Conservation (phyloP, 176 grass and related monocot species). For the Typha latifolia region DNA sequence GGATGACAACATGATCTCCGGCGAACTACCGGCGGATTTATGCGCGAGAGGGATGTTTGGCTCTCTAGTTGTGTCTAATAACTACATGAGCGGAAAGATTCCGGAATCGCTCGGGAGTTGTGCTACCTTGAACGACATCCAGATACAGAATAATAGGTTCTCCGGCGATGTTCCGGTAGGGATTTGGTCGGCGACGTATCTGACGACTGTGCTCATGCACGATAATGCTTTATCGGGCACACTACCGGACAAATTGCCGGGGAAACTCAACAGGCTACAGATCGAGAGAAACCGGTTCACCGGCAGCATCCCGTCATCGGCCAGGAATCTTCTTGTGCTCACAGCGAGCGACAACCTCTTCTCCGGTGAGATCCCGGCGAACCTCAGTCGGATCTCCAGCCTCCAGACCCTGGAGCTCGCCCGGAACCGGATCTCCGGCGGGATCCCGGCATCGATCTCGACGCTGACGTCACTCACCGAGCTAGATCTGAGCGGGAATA, state of each 20-base stretch:
- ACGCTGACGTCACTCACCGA: background rate
- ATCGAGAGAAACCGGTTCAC: slow-evolving; percentile 14
- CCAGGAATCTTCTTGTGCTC: background rate
- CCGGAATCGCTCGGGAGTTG: slow-evolving; percentile 18
- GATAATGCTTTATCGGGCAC: slow-evolving; percentile 8
- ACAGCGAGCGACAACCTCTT: slow-evolving; percentile 1
- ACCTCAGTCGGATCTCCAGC: background rate
- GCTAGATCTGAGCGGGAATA: slow-evolving; percentile 30
- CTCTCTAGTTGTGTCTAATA: slow-evolving; percentile 7
- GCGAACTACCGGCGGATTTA: slow-evolving; percentile 12
- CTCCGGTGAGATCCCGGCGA: slow-evolving; percentile 2
- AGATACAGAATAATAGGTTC: slow-evolving; percentile 14
- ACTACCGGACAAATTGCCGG: background rate
- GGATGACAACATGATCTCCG: slow-evolving; percentile 13
- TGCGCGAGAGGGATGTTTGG: background rate
- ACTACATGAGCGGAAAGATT: slow-evolving; percentile 15
- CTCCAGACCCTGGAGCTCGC: background rate
- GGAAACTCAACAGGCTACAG: background rate
- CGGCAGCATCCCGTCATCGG: slow-evolving; percentile 9
- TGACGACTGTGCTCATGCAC: background rate
- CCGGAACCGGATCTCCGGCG: slow-evolving; percentile 5
- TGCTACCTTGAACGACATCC: background rate
- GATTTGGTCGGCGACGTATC: slow-evolving; percentile 5
- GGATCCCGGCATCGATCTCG: slow-evolving; percentile 14
- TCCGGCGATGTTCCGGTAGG: slow-evolving; percentile 17